Conservation (phyloP, 768 basidiomycete genomes). For the Russula earlei region DNA sequence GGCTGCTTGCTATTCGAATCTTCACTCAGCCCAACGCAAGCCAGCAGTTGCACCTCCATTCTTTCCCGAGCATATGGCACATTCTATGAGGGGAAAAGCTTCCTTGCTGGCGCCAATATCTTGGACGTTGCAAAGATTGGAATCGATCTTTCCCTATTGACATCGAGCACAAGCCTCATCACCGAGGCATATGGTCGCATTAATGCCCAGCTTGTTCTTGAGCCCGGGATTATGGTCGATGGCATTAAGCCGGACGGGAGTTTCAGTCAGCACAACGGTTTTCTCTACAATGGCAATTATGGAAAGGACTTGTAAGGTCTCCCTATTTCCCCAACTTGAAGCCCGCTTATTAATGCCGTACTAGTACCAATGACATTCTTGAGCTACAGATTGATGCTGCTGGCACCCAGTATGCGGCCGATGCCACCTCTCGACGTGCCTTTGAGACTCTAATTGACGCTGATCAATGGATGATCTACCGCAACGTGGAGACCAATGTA, state of each 20-base stretch:
- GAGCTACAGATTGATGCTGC: conserved; percentile 51
- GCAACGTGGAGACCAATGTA: conserved; percentile 44
- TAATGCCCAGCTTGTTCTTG: conserved; percentile 44
- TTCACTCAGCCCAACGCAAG: conserved; percentile 10
- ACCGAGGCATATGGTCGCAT: conserved; percentile 40
- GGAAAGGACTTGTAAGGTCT: conserved; percentile 39
- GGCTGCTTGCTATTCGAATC: conserved; percentile 17
- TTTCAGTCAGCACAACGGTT: conserved; percentile 46
- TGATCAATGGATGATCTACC: conserved; percentile 61
- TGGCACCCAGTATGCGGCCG: conserved; percentile 46
- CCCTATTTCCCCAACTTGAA: not conserved
- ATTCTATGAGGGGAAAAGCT: conserved; percentile 25
- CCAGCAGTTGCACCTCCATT: conserved; percentile 12
- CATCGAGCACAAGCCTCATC: conserved; percentile 35
- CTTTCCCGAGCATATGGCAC: conserved; percentile 16
- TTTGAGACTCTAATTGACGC: conserved; percentile 50
- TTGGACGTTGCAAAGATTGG: conserved; percentile 47
- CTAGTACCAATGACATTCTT: conserved; percentile 53
- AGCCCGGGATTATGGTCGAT: conserved; percentile 41
- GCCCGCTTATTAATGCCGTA: not conserved
- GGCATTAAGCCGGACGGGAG: conserved; percentile 44
- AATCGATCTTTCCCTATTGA: conserved; percentile 19
- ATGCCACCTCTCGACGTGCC: conserved; percentile 32
- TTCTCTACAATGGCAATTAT: conserved; percentile 62
- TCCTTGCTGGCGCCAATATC: conserved; percentile 54